Conservation (phyloP, 805 yeast species). For the Wickerhamiella spandovensis region DNA sequence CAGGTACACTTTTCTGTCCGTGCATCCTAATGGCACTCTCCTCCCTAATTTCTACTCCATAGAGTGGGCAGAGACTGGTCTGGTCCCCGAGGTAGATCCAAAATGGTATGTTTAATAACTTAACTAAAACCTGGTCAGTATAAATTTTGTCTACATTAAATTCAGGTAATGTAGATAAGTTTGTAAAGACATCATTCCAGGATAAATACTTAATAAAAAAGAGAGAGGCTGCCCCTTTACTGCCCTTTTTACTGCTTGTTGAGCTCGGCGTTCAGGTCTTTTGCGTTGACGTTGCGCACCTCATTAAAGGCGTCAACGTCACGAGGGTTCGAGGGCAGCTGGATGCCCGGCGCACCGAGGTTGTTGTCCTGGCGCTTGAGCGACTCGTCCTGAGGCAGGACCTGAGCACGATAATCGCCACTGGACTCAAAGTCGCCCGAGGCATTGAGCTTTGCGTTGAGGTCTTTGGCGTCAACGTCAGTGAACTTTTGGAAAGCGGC, state of each 20-base stretch:
- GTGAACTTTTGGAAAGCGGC: slow-evolving; percentile 47
- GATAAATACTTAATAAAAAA: background rate
- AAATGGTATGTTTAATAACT: background rate
- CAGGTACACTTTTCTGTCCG: too few relatives aligned
- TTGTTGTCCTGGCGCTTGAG: slow-evolving; percentile 3
- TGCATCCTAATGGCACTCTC: too few relatives aligned
- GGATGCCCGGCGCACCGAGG: slow-evolving; percentile 59
- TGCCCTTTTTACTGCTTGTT: background rate
- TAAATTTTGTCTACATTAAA: slow-evolving; percentile 2
- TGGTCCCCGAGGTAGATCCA: too few relatives aligned
- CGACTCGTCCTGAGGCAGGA: slow-evolving; percentile 22
- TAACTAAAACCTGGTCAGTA: background rate
- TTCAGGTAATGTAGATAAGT: slow-evolving; percentile 22
- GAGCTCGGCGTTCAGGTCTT: slow-evolving; percentile 32
- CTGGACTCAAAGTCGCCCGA: background rate
- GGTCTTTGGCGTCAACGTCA: slow-evolving; percentile 43
- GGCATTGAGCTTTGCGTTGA: slow-evolving; percentile 29
- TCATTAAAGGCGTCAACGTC: slow-evolving; percentile 49
- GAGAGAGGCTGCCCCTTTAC: too few relatives aligned
- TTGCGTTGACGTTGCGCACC: slow-evolving; percentile 40
- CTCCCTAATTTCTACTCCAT: too few relatives aligned
- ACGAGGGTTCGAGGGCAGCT: slow-evolving; percentile 44
- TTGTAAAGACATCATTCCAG: slow-evolving; percentile 7
- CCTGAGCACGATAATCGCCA: slow-evolving; percentile 19
- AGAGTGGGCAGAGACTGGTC: too few relatives aligned